A percentile compares a stretch with the other conserved stretches of the same genome.
Conservation (phyloP, 768 basidiomycete species). For the Daedalea quercina region DNA sequence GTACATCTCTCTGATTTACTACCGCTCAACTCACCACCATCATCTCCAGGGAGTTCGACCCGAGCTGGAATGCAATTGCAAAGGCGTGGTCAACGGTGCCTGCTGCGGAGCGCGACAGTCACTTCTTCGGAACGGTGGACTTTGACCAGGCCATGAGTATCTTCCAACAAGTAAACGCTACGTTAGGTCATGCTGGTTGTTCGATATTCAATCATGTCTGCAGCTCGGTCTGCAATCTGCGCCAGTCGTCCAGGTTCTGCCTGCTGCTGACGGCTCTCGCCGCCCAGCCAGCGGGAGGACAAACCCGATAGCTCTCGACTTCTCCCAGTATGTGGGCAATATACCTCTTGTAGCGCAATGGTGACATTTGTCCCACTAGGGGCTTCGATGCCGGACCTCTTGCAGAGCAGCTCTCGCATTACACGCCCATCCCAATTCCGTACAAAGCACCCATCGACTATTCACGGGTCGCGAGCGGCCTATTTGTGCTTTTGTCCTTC, state of each 20-base stretch:
- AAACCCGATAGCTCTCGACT: constrained; percentile 66
- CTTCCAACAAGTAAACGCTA: constrained; percentile 67
- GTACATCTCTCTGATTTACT: constrained; percentile 18
- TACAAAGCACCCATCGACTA: constrained; percentile 77
- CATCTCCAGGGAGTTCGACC: constrained; percentile 71
- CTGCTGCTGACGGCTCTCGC: constrained; percentile 65
- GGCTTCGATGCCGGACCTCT: constrained; percentile 79
- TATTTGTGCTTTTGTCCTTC: constrained; percentile 38
- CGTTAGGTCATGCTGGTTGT: not conserved
- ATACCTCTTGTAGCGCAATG: not conserved
- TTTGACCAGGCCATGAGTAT: constrained; percentile 71
- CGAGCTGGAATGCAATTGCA: constrained; percentile 74
- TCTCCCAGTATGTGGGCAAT: constrained; percentile 47
- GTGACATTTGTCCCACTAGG: constrained; percentile 32
- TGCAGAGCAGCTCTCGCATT: constrained; percentile 63
- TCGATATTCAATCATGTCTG: not conserved
- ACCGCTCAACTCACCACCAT: not conserved
- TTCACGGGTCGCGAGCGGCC: constrained; percentile 44
- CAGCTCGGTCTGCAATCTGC: constrained; percentile 83
- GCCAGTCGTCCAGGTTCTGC: constrained; percentile 75
- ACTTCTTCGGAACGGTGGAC: constrained; percentile 92
- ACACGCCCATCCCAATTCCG: constrained; percentile 77
- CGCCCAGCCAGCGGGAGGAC: constrained; percentile 49
- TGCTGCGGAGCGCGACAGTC: constrained; percentile 56
- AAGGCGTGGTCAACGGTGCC: constrained; percentile 72